Evolutionary conservation across 1,284 basidiomycete genomes (phyloP).

Genomic region (Rhodotorula sp.): DNA sequence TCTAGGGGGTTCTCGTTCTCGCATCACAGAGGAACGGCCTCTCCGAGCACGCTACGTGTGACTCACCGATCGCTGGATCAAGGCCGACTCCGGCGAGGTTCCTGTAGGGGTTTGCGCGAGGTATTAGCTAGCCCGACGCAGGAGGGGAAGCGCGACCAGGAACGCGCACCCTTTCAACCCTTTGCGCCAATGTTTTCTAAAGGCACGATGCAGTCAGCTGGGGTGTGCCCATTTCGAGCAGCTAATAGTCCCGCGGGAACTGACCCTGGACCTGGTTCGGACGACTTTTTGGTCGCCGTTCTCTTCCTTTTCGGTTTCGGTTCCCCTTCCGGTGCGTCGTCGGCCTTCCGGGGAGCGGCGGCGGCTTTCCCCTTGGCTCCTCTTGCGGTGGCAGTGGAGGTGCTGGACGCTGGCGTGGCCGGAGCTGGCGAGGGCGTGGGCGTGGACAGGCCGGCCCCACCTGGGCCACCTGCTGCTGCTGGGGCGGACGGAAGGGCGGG

Average conservation of each 20-base stretch:
- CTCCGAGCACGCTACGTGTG: too few relatives aligned
- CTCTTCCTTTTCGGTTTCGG: slow-evolving; percentile 26
- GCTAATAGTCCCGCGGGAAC: neutral
- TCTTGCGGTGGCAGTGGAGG: neutral
- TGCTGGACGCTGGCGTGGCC: neutral
- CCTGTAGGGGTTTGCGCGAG: neutral
- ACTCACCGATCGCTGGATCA: slow-evolving; percentile 4
- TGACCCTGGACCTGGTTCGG: slow-evolving; percentile 25
- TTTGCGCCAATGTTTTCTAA: slow-evolving; percentile 31
- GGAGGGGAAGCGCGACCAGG: neutral
- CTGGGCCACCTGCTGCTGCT: too few relatives aligned
- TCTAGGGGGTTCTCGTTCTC: too few relatives aligned
- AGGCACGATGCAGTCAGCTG: neutral
- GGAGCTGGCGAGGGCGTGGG: neutral
- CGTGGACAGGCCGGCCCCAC: neutral
- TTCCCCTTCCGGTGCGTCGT: slow-evolving; percentile 9
- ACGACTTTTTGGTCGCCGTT: slow-evolving; percentile 6
- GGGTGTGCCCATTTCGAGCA: neutral
- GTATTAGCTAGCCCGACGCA: too few relatives aligned
- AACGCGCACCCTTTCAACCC: slow-evolving; percentile 31
- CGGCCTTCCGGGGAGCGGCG: slow-evolving; percentile 7
- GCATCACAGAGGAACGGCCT: too few relatives aligned
- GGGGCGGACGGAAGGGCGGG: neutral
- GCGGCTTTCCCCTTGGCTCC: neutral
- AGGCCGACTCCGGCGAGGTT: slow-evolving; percentile 22